A percentile compares a stretch with the other conserved stretches of the same genome.
Conservation (phyloP, 2,329 filamentous ascomycete genomes). For the Cladobotryum mycophilum region DNA sequence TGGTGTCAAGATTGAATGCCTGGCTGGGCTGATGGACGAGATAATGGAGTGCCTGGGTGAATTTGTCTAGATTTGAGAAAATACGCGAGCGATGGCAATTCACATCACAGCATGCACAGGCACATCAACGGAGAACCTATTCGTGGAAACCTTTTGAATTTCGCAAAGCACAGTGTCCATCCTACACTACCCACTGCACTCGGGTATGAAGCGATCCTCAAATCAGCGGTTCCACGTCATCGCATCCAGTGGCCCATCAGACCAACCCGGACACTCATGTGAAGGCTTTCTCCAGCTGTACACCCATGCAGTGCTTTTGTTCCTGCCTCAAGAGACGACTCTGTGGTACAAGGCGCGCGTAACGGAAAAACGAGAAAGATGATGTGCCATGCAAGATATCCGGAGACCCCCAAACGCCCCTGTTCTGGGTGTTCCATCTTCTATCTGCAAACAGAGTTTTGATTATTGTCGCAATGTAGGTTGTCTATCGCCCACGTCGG, state of each 20-base stretch:
- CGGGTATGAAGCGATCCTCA: slow-evolving; percentile 59
- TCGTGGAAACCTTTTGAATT: slow-evolving; percentile 52
- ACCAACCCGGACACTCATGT: slow-evolving; percentile 46
- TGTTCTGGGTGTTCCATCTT: slow-evolving; percentile 61
- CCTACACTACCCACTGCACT: slow-evolving; percentile 42
- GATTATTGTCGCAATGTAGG: slow-evolving; percentile 40
- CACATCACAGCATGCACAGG: too few species aligned
- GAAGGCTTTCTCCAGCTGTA: slow-evolving; percentile 54
- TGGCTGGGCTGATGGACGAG: too few species aligned
- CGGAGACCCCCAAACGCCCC: slow-evolving; percentile 72
- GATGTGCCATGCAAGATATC: slow-evolving; percentile 70
- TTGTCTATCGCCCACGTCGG: slow-evolving; percentile 47
- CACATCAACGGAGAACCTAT: slow-evolving; percentile 2
- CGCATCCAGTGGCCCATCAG: slow-evolving; percentile 37
- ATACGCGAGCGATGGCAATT: too few species aligned
- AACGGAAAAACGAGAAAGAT: slow-evolving; percentile 42
- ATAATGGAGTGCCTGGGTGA: too few species aligned
- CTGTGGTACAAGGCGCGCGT: slow-evolving; percentile 39
- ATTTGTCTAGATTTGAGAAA: too few species aligned
- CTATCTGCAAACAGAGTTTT: slow-evolving; percentile 55
- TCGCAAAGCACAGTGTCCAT: slow-evolving; percentile 51
- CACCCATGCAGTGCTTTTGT: slow-evolving; percentile 47
- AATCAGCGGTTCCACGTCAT: slow-evolving; percentile 57
- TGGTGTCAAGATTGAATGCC: too few species aligned
- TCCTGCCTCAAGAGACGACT: slow-evolving; percentile 37